Percentiles rank a stretch among this genome's conserved stretches.
phyloP scores from a whole-genome alignment of 768 basidiomycete species.

The Hericium rajendrae region DNA sequence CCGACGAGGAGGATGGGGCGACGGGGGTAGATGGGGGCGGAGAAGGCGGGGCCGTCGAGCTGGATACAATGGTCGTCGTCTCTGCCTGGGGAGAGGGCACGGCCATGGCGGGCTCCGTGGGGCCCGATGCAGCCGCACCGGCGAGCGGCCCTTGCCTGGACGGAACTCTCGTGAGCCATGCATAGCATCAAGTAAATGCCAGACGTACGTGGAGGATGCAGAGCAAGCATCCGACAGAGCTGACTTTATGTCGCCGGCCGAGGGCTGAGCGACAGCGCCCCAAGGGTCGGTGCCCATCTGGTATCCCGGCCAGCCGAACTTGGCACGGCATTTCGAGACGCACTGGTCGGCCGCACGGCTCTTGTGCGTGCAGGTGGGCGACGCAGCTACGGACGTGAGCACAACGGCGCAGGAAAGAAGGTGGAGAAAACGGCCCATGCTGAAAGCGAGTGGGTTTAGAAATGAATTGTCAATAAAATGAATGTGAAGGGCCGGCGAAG shows the following conservation, averaged over 20 bases:
- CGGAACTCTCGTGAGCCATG: neutral
- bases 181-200: neutral
- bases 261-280: conserved; percentile 39
- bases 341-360: neutral
- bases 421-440: conserved; percentile 18
- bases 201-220: neutral
- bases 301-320: conserved; percentile 26
- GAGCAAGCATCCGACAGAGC: conserved; percentile 35
- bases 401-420: conserved; percentile 18
- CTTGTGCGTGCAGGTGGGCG: conserved; percentile 1
- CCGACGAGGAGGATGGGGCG: neutral
- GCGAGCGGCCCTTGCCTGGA: neutral
- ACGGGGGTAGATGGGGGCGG: conserved; percentile 2
- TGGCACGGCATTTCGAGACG: conserved; percentile 8
- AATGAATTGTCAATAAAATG: conserved; percentile 11
- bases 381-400: conserved; percentile 5
- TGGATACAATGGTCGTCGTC: neutral
- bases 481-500: conserved; percentile 12
- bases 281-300: conserved; percentile 45
- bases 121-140: neutral
- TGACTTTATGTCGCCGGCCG: conserved; percentile 24
- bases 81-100: neutral
- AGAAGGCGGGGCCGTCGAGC: neutral
- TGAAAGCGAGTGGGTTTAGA: conserved; percentile 14
- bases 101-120: neutral